These are phyloP conservation scores for Colletotrichum gloeosporioides DNA, from an alignment of 2,329 filamentous ascomycete genomes.

Conservation along the genomic window DNA sequence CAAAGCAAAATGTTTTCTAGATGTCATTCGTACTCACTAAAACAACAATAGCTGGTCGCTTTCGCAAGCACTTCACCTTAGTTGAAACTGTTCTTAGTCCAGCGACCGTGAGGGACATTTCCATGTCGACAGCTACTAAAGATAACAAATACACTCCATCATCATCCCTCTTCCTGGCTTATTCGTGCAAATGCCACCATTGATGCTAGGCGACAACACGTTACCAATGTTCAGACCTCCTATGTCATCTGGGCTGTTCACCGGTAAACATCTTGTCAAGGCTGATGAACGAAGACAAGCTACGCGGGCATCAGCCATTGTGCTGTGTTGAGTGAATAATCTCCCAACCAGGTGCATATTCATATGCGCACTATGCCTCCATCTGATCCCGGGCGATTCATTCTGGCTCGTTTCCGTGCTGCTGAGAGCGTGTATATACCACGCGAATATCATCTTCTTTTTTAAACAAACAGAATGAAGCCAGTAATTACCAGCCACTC, in stretches of 20 bases:
- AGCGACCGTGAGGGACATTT: too few species aligned
- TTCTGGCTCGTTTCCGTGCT: not conserved
- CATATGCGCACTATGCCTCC: not conserved
- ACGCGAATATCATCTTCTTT: not conserved
- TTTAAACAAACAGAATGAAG: not conserved
- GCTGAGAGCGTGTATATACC: not conserved
- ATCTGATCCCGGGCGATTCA: not conserved
- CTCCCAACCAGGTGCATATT: not conserved
- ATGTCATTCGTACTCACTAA: not conserved
- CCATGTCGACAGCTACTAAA: fast-evolving
- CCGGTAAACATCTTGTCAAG: not conserved
- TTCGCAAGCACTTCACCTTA: too few species aligned
- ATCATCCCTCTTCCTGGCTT: not conserved
- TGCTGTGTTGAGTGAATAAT: not conserved
- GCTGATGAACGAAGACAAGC: not conserved
- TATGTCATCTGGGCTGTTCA: not conserved
- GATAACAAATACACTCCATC: fast-evolving
- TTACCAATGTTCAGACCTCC: not conserved
- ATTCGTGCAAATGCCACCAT: not conserved
- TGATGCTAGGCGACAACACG: fast-evolving
- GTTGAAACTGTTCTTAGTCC: not conserved
- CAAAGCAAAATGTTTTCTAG: fast-evolving
- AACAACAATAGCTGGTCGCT: too few species aligned
- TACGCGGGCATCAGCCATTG: too few species aligned
- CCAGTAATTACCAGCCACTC: too few species aligned